These are phyloP conservation scores for Hypoxylon trugodes DNA, from an alignment of 495 filamentous ascomycete species.

Conservation along the genomic window DNA sequence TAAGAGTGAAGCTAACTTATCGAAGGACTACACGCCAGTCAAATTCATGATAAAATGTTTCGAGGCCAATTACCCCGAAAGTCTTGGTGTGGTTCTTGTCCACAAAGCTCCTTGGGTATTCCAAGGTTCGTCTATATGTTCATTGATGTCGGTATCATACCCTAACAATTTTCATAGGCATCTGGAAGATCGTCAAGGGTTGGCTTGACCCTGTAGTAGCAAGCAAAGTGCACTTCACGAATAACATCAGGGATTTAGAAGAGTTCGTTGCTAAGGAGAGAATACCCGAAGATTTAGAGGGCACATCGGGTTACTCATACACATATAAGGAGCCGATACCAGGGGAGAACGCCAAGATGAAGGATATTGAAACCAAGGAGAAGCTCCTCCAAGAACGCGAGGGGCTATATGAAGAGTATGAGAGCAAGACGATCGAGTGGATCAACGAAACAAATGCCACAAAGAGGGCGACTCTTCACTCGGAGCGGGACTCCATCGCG, in stretches of 20 bases:
- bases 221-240: conserved; percentile 93
- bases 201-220: conserved; percentile 99
- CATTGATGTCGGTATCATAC: conserved; percentile 4
- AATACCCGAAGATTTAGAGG: conserved; percentile 83
- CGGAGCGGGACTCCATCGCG: conserved; percentile 62
- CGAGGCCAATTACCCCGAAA: conserved; percentile 98
- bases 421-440: conserved; percentile 77
- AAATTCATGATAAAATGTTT: conserved; percentile 99
- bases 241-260: conserved; percentile 78
- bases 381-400: conserved; percentile 67
- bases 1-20: conserved; percentile 26
- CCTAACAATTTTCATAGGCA: conserved; percentile 54
- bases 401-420: conserved; percentile 71
- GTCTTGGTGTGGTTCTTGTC: conserved; percentile 88
- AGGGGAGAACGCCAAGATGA: conserved; percentile 76
- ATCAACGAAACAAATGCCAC: conserved; percentile 53
- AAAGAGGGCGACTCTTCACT: conserved; percentile 49
- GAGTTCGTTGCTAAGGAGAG: conserved; percentile 74
- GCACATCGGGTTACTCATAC: conserved; percentile 83
- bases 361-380: conserved; percentile 69
- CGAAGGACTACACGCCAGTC: conserved; percentile 89
- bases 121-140: conserved; percentile 64
- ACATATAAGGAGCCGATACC: conserved; percentile 76
- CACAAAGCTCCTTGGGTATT: conserved; percentile 98
- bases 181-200: conserved; percentile 90